Evolutionary conservation across 2,329 filamentous ascomycete species (phyloP).

Genomic region (Colletotrichum chlorophyti): DNA sequence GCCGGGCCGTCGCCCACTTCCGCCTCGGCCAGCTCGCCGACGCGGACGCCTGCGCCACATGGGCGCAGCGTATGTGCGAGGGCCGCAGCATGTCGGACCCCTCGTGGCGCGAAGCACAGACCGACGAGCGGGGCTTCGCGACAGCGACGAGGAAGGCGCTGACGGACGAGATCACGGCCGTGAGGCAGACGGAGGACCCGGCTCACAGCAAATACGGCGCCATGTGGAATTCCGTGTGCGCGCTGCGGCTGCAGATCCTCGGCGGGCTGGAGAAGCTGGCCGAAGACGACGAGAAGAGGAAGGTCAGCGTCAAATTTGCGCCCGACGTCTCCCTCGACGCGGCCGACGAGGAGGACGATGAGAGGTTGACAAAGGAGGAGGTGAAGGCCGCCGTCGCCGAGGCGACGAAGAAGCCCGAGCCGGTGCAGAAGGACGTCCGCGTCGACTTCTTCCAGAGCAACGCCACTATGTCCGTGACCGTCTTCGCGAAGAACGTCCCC

Average conservation of each 20-base stretch:
- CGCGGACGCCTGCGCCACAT: constrained; percentile 73
- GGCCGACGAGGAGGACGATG: constrained; percentile 27
- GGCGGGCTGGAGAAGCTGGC: constrained; percentile 51
- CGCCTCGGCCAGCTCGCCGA: constrained; percentile 76
- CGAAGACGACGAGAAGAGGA: constrained; percentile 52
- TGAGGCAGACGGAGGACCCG: constrained; percentile 30
- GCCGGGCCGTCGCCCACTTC: constrained; percentile 77
- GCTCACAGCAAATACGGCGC: constrained; percentile 32
- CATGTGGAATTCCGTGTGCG: constrained; percentile 49
- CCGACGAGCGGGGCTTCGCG: constrained; percentile 57
- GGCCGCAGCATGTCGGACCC: constrained; percentile 43
- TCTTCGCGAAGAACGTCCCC: constrained; percentile 51
- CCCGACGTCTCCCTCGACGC: constrained; percentile 19
- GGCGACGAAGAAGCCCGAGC: neutral
- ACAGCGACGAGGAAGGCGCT: constrained; percentile 42
- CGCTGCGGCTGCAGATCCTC: constrained; percentile 56
- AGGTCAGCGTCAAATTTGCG: constrained; percentile 43
- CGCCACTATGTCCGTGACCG: constrained; percentile 43
- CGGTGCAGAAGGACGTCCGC: constrained; percentile 37
- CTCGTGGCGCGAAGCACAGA: constrained; percentile 40
- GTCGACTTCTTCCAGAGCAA: constrained; percentile 43
- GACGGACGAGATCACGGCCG: constrained; percentile 38
- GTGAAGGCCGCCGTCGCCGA: constrained; percentile 2
- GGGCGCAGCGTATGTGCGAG: constrained; percentile 53
- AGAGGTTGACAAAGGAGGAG: constrained; percentile 33